Conservation (phyloP, 208 protist genomes). For the Leishmania lainsoni region DNA sequence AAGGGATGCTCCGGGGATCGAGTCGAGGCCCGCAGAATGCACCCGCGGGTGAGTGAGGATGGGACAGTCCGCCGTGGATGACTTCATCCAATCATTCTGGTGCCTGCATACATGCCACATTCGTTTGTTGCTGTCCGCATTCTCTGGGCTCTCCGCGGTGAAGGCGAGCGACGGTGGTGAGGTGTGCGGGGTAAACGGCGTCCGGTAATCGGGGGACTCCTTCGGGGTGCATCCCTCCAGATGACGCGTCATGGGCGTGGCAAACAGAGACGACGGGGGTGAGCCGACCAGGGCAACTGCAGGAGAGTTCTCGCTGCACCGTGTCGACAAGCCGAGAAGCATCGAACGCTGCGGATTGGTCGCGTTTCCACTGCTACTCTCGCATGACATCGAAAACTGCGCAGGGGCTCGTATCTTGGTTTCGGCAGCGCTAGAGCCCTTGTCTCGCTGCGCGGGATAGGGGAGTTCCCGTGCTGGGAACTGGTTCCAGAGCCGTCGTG, state of each 20-base stretch:
- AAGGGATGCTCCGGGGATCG: not conserved
- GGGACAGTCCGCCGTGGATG: not conserved
- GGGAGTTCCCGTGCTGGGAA: not conserved
- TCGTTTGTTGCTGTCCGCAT: not conserved
- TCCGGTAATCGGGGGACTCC: not conserved
- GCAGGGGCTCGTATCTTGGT: not conserved
- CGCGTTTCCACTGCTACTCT: not conserved
- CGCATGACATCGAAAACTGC: not conserved
- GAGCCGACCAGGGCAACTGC: not conserved
- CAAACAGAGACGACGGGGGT: not conserved
- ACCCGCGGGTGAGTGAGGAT: not conserved
- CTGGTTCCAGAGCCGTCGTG: constrained; percentile 7
- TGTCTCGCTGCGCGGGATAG: not conserved
- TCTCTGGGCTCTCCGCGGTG: not conserved
- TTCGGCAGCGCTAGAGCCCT: not conserved
- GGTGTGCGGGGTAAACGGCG: not conserved
- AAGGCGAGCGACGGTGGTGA: not conserved
- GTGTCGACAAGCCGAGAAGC: not conserved
- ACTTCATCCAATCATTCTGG: constrained; percentile 1
- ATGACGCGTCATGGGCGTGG: not conserved
- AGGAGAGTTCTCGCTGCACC: not conserved
- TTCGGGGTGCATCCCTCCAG: not conserved
- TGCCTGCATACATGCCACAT: not conserved
- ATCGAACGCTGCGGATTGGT: not conserved
- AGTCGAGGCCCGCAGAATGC: not conserved